These are phyloP conservation scores for Dothiorella sarmentorum DNA, from an alignment of 2,329 filamentous ascomycete genomes.

Conservation along the genomic window DNA sequence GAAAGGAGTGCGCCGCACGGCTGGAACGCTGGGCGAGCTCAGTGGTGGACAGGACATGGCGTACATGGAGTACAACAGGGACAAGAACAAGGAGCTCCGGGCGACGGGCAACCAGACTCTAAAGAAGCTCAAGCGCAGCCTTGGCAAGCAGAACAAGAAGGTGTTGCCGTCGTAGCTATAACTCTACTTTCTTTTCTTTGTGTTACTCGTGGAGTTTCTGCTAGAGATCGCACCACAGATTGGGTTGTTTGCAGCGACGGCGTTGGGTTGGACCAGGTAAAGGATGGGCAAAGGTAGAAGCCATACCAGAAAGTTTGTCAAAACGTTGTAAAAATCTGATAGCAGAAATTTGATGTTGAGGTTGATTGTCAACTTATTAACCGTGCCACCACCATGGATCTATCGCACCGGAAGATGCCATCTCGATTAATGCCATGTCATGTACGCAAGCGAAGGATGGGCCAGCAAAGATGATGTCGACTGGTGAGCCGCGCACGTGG, in stretches of 20 bases:
- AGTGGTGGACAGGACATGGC: conserved; percentile 96
- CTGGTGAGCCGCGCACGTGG: conserved; percentile 3
- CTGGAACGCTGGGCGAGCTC: conserved; percentile 79
- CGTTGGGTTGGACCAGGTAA: not conserved
- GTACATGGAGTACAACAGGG: conserved; percentile 49
- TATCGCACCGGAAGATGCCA: not conserved
- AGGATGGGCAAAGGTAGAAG: not conserved
- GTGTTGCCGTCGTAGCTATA: not conserved
- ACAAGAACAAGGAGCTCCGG: conserved; percentile 19
- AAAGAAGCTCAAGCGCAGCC: conserved; percentile 15
- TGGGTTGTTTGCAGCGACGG: not conserved
- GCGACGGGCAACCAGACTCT: conserved; percentile 8
- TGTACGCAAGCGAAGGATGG: too few relatives aligned
- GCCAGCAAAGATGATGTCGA: not conserved
- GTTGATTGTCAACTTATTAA: too few relatives aligned
- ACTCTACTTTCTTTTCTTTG: not conserved
- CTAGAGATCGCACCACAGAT: not conserved
- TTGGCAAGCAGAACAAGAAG: conserved; percentile 15
- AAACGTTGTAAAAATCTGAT: not conserved
- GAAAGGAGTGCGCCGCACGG: conserved; percentile 70
- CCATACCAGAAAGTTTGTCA: too few relatives aligned
- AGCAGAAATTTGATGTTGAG: too few relatives aligned
- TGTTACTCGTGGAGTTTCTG: not conserved
- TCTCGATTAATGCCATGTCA: not conserved
- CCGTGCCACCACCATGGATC: too few relatives aligned